Conservation (phyloP, 495 filamentous ascomycete species). For the Pseudevernia furfuracea region DNA sequence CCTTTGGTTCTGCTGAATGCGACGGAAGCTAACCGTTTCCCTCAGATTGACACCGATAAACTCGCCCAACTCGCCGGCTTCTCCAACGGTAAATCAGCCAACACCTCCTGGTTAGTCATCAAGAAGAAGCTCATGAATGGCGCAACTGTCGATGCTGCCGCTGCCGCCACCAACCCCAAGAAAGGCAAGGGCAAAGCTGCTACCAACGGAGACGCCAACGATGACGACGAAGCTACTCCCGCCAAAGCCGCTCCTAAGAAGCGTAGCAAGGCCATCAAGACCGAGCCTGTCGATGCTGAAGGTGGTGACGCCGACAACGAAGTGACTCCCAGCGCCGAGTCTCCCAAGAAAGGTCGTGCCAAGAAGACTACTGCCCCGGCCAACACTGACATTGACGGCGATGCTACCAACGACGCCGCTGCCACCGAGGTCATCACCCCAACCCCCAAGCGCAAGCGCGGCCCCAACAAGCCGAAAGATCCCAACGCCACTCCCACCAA, state of each 20-base stretch:
- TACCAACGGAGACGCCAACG: not conserved
- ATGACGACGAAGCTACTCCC: not conserved
- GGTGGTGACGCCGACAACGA: slow-evolving; percentile 7
- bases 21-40: too few relatives aligned
- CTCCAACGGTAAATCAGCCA: slow-evolving; percentile 33
- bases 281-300: slow-evolving; percentile 2
- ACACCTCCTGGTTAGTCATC: slow-evolving; percentile 25
- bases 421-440: not conserved
- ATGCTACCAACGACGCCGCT: not conserved
- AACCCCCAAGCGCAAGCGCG: slow-evolving; percentile 1
- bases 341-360: slow-evolving; percentile 11
- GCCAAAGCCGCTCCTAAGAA: slow-evolving; percentile 12
- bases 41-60: slow-evolving; percentile 38
- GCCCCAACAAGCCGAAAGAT: slow-evolving; percentile 7
- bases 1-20: not conserved
- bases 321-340: not conserved
- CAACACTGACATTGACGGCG: not conserved
- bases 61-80: slow-evolving; percentile 32
- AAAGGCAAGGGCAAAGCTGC: slow-evolving; percentile 3
- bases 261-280: slow-evolving; percentile 6
- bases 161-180: not conserved
- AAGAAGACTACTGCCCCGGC: not conserved
- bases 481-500: slow-evolving; percentile 10
- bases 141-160: not conserved
- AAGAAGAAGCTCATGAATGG: slow-evolving; percentile 27